Evolutionary conservation across 805 yeast genomes (phyloP), one percentile per base, ranked within the genome.

Genomic region (Lachancea waltii): DNA sequence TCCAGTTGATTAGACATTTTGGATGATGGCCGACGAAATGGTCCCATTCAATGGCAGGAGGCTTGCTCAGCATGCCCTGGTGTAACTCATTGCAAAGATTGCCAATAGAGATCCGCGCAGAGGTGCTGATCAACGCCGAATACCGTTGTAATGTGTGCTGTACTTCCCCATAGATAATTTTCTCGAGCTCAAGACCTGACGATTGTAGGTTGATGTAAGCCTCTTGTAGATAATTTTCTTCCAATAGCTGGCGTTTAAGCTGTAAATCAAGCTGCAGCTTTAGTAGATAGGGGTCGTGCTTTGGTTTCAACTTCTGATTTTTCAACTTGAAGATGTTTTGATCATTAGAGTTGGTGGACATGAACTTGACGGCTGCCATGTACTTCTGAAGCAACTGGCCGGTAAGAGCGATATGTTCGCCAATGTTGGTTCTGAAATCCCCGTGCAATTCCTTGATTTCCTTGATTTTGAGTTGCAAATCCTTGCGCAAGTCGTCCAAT

Each of bases 381-480:
- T 70, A 72, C 40, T 68, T 71, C 15, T 65, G 64, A 39, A 80
- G 55, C 13, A 73, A 53, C 36, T 73, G 73, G 5, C 85, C 85
- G 2, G 85, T 78, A 36, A 71, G 67, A 39, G 80, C 77, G 24
- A 81, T 71, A 47, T 81, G 85, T 42, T 65, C 69, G 40, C 70
- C 72, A 40, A 81, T 65, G 47, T 73, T 74, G 33, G 74, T 72
- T 46, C 76, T 78, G 60, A 78, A 81, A 56, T 80, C 85, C 2
- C 63, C 58, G 47, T 75, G 79, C 33, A 80, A 57, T 39, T 81
- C 77, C 56, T 78, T 81, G 49, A 85, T 85, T 57, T 85, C 95
- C 57, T 81, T 81, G 43, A 86, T 83, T 53, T 86, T 85, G 43
- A 79, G 71, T 36, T 76, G 64, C 46, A 87, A 65, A 60, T 86